Conservation (phyloP, 2,329 filamentous ascomycete species). For the Metarhizium guizhouense region DNA sequence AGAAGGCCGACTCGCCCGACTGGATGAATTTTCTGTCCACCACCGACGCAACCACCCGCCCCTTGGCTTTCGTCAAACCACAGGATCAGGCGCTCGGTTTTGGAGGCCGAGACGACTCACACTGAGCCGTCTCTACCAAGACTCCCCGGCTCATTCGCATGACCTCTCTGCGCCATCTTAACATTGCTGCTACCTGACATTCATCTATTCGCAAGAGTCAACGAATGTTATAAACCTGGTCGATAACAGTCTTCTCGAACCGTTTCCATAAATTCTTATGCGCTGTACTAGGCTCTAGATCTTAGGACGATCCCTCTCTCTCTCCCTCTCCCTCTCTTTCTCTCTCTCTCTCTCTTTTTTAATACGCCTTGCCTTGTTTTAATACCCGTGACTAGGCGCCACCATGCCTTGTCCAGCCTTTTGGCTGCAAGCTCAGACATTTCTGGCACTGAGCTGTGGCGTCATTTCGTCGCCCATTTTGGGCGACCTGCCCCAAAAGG, state of each 20-base stretch:
- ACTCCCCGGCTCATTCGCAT: background rate
- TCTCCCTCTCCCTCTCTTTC: no score
- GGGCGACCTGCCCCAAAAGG: conserved; percentile 10
- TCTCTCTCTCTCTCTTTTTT: background rate
- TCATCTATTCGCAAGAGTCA: background rate
- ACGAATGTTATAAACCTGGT: background rate
- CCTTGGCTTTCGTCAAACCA: background rate
- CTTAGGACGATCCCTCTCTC: no score
- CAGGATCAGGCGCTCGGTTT: background rate
- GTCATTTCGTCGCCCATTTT: conserved; percentile 15
- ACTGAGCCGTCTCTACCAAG: no score
- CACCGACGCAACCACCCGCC: background rate
- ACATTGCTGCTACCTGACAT: background rate
- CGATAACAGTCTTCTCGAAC: no score
- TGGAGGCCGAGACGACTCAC: background rate
- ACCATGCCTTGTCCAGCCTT: conserved; percentile 17
- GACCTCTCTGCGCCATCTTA: background rate
- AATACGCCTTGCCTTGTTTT: background rate
- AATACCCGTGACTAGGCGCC: background rate
- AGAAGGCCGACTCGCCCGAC: background rate
- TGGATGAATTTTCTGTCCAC: background rate
- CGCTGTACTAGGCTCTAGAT: no score
- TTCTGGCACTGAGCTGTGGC: conserved; percentile 13
- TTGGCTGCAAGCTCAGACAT: conserved; percentile 20
- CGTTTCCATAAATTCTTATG: no score